phyloP scores from a whole-genome alignment of 495 filamentous ascomycete genomes.

The Hypoxylon fuscum region DNA sequence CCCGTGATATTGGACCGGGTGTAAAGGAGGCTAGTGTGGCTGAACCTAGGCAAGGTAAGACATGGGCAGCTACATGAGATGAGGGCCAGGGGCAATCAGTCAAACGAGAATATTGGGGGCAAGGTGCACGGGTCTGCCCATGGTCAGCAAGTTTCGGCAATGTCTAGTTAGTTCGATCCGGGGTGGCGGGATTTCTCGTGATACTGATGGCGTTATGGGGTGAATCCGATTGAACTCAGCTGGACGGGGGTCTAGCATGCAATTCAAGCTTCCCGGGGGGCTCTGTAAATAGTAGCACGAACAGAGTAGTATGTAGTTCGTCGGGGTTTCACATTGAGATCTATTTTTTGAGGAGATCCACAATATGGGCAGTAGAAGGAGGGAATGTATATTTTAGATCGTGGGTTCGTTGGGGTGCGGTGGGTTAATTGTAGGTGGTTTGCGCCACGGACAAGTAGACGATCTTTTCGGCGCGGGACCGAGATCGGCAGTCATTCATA shows the following conservation, averaged over 20 bases:
- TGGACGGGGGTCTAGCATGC: slow-evolving; percentile 4
- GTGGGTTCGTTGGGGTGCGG: slow-evolving; percentile 4
- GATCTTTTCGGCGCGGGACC: slow-evolving; percentile 2
- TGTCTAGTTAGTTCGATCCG: slow-evolving; percentile 14
- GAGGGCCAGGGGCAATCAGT: slow-evolving; percentile 10
- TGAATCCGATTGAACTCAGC: slow-evolving; percentile 13
- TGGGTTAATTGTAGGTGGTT: not conserved
- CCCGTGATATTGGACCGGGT: not conserved
- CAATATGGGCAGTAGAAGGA: not conserved
- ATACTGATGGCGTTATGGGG: slow-evolving; percentile 8
- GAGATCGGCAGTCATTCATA: too few species aligned
- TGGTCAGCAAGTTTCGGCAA: not conserved
- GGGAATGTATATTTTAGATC: not conserved
- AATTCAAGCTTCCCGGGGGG: slow-evolving; percentile 5
- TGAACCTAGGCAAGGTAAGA: slow-evolving; percentile 1
- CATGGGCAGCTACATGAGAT: slow-evolving; percentile 1
- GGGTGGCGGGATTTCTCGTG: slow-evolving; percentile 22
- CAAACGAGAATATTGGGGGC: slow-evolving; percentile 16
- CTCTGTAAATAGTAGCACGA: slow-evolving; percentile 30
- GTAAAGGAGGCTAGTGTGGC: not conserved
- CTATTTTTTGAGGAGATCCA: slow-evolving; percentile 10
- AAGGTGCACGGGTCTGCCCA: slow-evolving; percentile 35
- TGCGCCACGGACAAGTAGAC: not conserved
- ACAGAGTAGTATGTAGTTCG: too few species aligned
- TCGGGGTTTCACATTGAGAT: slow-evolving; percentile 26